phyloP scores from a whole-genome alignment of 2,329 filamentous ascomycete genomes.

The Arthrocladium fulminans region DNA sequence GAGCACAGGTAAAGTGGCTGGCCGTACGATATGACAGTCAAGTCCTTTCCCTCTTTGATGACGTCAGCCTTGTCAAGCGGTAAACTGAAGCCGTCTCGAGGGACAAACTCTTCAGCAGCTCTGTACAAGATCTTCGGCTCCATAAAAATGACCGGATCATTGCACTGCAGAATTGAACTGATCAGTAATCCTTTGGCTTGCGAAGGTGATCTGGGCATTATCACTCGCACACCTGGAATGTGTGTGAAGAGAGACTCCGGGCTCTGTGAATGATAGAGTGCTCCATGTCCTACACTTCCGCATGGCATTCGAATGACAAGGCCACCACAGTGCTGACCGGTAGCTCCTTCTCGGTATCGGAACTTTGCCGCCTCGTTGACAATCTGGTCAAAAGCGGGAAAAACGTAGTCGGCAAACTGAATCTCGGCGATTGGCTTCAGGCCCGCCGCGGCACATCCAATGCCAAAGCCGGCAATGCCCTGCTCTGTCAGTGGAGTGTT shows the following conservation, averaged over 20 bases:
- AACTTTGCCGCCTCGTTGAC: slow-evolving; percentile 90
- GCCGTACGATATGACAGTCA: slow-evolving; percentile 82
- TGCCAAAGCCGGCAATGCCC: slow-evolving; percentile 86
- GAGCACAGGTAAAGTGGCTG: slow-evolving; percentile 80
- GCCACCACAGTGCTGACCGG: slow-evolving; percentile 62
- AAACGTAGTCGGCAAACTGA: slow-evolving; percentile 92
- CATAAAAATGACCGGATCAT: slow-evolving; percentile 86
- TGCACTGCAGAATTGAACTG: slow-evolving; percentile 61
- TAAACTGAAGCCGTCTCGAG: slow-evolving; percentile 68
- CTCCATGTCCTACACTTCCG: slow-evolving; percentile 82
- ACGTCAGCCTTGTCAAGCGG: slow-evolving; percentile 80
- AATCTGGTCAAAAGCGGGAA: slow-evolving; percentile 85
- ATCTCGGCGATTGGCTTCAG: slow-evolving; percentile 92
- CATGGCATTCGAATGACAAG: slow-evolving; percentile 85
- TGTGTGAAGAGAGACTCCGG: slow-evolving; percentile 85
- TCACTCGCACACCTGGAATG: slow-evolving; percentile 72
- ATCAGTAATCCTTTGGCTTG: slow-evolving; percentile 85
- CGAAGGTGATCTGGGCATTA: slow-evolving; percentile 74
- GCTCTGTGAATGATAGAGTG: slow-evolving; percentile 78
- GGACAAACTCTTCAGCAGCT: slow-evolving; percentile 85
- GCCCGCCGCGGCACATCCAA: slow-evolving; percentile 80
- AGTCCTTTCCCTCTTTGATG: slow-evolving; percentile 66
- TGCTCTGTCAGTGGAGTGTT: slow-evolving; percentile 93
- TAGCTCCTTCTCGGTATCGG: slow-evolving; percentile 61
- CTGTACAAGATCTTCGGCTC: slow-evolving; percentile 91